Conservation (phyloP, 306 rosid genomes). For the Castanospermum australe region DNA sequence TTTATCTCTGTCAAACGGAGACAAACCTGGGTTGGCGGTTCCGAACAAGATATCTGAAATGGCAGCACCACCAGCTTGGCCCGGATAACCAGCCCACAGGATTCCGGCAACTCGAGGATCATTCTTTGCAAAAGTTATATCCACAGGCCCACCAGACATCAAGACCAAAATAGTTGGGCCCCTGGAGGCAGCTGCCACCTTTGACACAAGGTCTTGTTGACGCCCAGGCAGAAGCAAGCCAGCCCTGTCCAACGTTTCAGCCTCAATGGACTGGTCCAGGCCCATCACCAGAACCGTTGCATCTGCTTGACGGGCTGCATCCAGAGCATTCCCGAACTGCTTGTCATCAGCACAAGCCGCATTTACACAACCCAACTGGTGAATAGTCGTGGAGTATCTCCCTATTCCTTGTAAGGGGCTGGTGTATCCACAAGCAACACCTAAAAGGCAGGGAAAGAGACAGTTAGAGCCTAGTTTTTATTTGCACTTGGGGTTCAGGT, state of each 20-base stretch:
- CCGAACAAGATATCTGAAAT: conserved; percentile 73
- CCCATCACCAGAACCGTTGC: conserved; percentile 74
- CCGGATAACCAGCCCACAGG: conserved; percentile 85
- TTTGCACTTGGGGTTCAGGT: neutral
- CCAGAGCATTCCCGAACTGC: conserved; percentile 44
- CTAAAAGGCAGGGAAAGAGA: conserved; percentile 15
- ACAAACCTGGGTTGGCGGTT: conserved; percentile 55
- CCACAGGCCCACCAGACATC: conserved; percentile 90
- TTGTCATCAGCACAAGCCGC: conserved; percentile 55
- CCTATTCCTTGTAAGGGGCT: conserved; percentile 71
- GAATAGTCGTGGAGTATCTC: conserved; percentile 42
- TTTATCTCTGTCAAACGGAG: too few species aligned
- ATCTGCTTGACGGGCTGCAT: conserved; percentile 62
- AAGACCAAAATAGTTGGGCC: conserved; percentile 73
- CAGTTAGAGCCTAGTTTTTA: too few species aligned
- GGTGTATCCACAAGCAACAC: conserved; percentile 70
- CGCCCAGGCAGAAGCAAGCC: conserved; percentile 74
- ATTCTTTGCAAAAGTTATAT: conserved; percentile 61
- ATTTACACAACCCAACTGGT: conserved; percentile 57
- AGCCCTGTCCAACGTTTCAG: conserved; percentile 62
- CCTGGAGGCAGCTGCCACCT: conserved; percentile 59
- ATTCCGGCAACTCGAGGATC: conserved; percentile 55
- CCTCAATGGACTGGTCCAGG: conserved; percentile 79
- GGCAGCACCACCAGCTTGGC: conserved; percentile 86
- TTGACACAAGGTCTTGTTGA: conserved; percentile 66